Percentiles rank a stretch among this genome's conserved stretches.
These are phyloP conservation scores for Penicillium oxalicum DNA, from an alignment of 2,329 filamentous ascomycete species.

Conservation along the genomic window DNA sequence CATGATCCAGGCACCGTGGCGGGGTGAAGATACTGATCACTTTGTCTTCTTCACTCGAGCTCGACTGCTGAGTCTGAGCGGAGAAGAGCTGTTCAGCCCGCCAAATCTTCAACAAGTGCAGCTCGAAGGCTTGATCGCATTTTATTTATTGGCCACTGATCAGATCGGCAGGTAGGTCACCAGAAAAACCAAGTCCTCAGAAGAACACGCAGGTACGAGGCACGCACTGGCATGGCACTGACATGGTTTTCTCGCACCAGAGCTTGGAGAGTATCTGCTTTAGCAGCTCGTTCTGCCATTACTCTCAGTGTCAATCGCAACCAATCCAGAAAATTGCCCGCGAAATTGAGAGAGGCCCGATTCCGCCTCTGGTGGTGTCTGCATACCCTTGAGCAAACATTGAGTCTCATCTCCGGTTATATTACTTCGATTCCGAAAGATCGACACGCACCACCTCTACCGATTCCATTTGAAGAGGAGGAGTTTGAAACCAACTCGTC, in stretches of 20 bases:
- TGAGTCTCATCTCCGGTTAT: not conserved
- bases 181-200: too few relatives aligned
- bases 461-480: conserved; percentile 1
- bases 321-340: not conserved
- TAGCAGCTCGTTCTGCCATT: not conserved
- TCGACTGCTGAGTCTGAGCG: not conserved
- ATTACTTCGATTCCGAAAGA: not conserved
- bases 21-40: not conserved
- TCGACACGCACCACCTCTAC: not conserved
- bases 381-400: not conserved
- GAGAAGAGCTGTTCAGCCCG: not conserved
- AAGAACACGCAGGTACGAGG: too few relatives aligned
- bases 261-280: conserved; percentile 1
- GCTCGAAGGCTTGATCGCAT: not conserved
- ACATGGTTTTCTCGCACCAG: not conserved
- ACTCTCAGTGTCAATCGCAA: not conserved
- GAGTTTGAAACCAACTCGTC: not conserved
- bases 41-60: not conserved
- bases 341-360: not conserved
- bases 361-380: conserved; percentile 2
- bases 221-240: too few relatives aligned
- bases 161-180: not conserved
- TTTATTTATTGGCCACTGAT: not conserved
- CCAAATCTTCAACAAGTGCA: conserved; percentile 2
- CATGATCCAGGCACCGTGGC: not conserved